Evolutionary conservation across 495 filamentous ascomycete genomes (phyloP), one percentile per base, ranked within the genome.

Genomic region (Xylaria telfairii): DNA sequence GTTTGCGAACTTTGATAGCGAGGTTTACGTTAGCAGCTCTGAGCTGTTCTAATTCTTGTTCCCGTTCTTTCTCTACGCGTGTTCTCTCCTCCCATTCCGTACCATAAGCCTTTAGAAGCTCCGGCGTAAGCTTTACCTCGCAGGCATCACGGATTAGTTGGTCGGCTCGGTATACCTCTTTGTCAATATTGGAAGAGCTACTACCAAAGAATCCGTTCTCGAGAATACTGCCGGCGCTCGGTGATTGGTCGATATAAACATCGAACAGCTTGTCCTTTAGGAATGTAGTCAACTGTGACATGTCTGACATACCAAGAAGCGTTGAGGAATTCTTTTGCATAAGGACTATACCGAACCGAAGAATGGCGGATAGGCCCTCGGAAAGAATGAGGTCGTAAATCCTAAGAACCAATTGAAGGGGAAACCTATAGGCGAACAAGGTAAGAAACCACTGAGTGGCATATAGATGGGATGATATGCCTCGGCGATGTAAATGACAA

Each of bases 391-490:
- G 86, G 80, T 99, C 96, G 81, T 98, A 98, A 41, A 99, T 94
- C 62, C 96, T 92, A 63, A 99, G 88, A 26, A 98, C 96, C 2
- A 99, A 88, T 77, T 99, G 96, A 10, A 99, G 85, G 15, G 96
- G 96, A 80, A 99, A 99, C 57, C 97, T 92, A 80, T 99, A 98
- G 19, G 96, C 95, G 76, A 99, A 99, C n/a, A 99, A 87, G 7
- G 96, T 99, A 53, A 99, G 89, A 80, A 98, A 98, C 96, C 96
- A 99, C 79, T 98, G 96, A 0, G 96, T 98, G 53, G 96, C 96
- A 77, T 99, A 99, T 10, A 99, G 85, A 74, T 97, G 92, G 0
- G 96, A 93, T 51, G 91, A 90, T 46, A 98, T 96, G 30, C 92
- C 90, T 53, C 93, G 91, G 65, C 96, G 90, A 71, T 92, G 91